Evolutionary conservation across 257 asterid genomes (phyloP).

Genomic region (Solanum tacnaense): DNA sequence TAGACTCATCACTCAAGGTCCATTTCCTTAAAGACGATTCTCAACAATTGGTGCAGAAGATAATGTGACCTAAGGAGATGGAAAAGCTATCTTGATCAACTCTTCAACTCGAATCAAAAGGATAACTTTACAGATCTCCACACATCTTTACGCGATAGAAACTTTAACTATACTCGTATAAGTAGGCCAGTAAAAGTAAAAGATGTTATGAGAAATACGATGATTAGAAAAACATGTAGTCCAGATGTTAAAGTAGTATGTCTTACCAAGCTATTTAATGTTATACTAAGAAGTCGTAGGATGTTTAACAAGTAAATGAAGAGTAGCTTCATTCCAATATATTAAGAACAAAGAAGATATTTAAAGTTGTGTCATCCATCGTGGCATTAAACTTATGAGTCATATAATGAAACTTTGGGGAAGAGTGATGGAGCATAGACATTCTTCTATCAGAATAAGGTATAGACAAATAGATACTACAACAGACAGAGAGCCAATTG

Average conservation of each 20-base stretch:
- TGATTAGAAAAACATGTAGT: neutral
- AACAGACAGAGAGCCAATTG: neutral
- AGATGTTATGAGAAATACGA: neutral
- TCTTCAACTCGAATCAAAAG: neutral
- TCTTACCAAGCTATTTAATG: neutral
- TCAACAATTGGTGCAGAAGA: neutral
- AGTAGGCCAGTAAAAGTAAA: neutral
- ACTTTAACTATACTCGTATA: neutral
- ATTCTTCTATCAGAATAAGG: neutral
- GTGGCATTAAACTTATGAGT: neutral
- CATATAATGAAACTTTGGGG: neutral
- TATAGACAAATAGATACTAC: neutral
- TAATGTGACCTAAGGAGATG: neutral
- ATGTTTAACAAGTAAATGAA: neutral
- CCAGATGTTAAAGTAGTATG: neutral
- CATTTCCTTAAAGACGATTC: neutral
- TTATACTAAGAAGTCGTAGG: neutral
- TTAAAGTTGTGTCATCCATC: neutral
- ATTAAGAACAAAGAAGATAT: neutral
- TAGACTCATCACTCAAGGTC: neutral
- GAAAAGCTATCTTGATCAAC: neutral
- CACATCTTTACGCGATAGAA: neutral
- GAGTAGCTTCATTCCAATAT: neutral
- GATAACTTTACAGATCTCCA: neutral
- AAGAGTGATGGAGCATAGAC: neutral